These are phyloP conservation scores for Periconia sp. DNA, from an alignment of 2,329 filamentous ascomycete species.

Conservation along the genomic window DNA sequence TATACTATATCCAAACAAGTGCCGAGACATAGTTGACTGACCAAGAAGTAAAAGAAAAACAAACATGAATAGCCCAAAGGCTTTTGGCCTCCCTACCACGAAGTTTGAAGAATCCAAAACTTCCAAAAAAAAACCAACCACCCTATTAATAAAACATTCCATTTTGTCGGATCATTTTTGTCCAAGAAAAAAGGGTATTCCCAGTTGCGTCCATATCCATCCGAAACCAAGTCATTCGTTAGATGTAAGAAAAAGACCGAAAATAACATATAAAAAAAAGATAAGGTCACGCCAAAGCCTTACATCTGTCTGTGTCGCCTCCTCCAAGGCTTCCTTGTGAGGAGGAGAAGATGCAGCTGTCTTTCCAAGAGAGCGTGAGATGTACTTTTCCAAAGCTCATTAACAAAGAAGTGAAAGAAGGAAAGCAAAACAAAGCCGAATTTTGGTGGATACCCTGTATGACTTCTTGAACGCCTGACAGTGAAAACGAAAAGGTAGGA, in stretches of 20 bases:
- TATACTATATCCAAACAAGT: too few relatives aligned
- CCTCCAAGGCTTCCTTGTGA: neutral
- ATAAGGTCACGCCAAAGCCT: neutral
- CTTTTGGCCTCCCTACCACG: too few relatives aligned
- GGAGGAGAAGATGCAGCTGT: neutral
- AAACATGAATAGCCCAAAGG: too few relatives aligned
- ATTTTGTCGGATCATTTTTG: neutral
- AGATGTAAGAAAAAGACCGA: neutral
- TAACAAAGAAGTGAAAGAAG: neutral
- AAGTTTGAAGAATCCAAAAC: too few relatives aligned
- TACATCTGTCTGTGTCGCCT: too few relatives aligned
- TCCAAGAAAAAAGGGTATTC: neutral
- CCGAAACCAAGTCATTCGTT: too few relatives aligned
- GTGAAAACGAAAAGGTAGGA: neutral
- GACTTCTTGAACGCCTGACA: neutral
- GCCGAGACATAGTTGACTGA: too few relatives aligned
- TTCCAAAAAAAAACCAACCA: too few relatives aligned
- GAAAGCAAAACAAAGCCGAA: neutral
- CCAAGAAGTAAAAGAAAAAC: too few relatives aligned
- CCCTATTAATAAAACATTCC: neutral
- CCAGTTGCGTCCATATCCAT: neutral
- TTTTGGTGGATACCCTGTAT: neutral
- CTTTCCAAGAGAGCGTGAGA: neutral
- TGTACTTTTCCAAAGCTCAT: neutral
- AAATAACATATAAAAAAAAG: neutral